phyloP scores from a whole-genome alignment of 345 rosid genomes.

The Eucalyptus curtisii region DNA sequence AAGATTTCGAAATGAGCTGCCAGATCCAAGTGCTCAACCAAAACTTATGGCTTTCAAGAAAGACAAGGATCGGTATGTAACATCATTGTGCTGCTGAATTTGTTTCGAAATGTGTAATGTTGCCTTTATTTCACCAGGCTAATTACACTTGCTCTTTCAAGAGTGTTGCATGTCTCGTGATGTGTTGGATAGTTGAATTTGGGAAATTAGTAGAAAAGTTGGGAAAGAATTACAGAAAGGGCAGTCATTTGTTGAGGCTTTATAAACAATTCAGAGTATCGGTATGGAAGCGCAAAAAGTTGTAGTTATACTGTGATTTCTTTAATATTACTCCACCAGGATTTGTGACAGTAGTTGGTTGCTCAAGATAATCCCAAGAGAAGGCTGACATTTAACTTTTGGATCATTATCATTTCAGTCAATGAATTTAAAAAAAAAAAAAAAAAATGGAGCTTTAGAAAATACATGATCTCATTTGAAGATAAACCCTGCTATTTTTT shows the following conservation, averaged over 20 bases:
- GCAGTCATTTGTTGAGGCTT: neutral
- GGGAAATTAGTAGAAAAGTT: neutral
- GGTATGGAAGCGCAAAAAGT: neutral
- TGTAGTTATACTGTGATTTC: neutral
- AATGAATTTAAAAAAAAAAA: neutral
- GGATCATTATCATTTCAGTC: neutral
- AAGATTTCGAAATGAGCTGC: constrained; percentile 97
- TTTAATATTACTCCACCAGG: neutral
- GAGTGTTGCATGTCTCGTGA: neutral
- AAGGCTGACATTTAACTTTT: neutral
- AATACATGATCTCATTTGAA: neutral
- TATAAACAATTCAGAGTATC: neutral
- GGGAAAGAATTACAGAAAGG: neutral
- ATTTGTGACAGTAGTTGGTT: neutral
- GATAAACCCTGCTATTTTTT: neutral
- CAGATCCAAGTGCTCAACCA: constrained; percentile 88
- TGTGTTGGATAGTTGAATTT: neutral
- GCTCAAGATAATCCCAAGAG: neutral
- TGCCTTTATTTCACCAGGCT: neutral
- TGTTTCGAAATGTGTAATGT: neutral
- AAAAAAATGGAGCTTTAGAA: neutral
- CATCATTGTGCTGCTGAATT: neutral
- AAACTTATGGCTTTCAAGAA: constrained; percentile 76
- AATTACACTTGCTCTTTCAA: neutral
- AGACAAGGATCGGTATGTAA: constrained; percentile 79